Percentiles rank a stretch among this genome's conserved stretches.
Conservation (phyloP, 2,329 filamentous ascomycete species). For the Cordyceps militaris region DNA sequence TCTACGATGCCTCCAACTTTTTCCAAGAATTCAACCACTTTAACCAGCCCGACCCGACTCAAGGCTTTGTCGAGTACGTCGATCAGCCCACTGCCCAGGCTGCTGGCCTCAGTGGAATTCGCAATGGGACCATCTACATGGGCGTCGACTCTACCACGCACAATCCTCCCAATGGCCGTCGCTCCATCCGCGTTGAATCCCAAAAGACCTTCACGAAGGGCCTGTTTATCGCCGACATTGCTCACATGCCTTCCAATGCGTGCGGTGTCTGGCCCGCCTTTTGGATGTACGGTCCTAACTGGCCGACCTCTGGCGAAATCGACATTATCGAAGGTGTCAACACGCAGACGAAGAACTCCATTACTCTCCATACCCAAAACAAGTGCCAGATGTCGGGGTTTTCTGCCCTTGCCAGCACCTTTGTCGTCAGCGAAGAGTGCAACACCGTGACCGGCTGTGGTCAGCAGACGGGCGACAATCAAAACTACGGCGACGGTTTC, state of each 20-base stretch:
- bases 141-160: slow-evolving; percentile 59
- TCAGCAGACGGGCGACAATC: slow-evolving; percentile 41
- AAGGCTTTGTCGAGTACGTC: slow-evolving; percentile 68
- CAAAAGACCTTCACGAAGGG: slow-evolving; percentile 60
- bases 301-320: slow-evolving; percentile 67
- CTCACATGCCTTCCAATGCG: slow-evolving; percentile 64
- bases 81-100: slow-evolving; percentile 49
- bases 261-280: slow-evolving; percentile 75
- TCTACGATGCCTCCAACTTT: slow-evolving; percentile 48
- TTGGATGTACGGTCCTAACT: slow-evolving; percentile 60
- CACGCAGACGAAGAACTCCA: slow-evolving; percentile 46
- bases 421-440: slow-evolving; percentile 48
- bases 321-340: slow-evolving; percentile 78
- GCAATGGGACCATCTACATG: slow-evolving; percentile 53
- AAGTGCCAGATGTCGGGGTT: slow-evolving; percentile 51
- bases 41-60: slow-evolving; percentile 57
- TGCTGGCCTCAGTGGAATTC: slow-evolving; percentile 51
- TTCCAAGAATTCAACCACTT: slow-evolving; percentile 52
- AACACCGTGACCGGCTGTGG: slow-evolving; percentile 54
- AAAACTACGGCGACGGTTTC: slow-evolving; percentile 61
- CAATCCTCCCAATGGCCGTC: slow-evolving; percentile 52
- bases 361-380: slow-evolving; percentile 61
- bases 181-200: slow-evolving; percentile 63
- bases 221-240: slow-evolving; percentile 65
- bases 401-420: slow-evolving; percentile 39